Base-by-base conservation (phyloP, 306 rosid species). In the Dalbergia cochinchinensis region DNA sequence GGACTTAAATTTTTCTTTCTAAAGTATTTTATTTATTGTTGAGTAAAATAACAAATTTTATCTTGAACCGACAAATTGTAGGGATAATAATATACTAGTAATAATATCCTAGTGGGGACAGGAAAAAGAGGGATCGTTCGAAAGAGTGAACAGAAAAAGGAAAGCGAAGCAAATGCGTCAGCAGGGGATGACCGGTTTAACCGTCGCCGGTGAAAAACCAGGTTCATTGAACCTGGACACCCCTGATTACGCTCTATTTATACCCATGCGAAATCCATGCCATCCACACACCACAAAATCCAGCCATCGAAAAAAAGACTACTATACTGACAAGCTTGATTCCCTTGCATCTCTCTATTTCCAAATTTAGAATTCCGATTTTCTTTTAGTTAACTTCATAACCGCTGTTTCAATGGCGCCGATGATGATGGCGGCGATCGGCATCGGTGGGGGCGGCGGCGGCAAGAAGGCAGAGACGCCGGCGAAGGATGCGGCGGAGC, bases 181-280 rank as follows among this genome's bases (percentile, higher is more conserved):
- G 70, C 77, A 54, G 51, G 37, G 1, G 11, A 45, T 54, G 79
- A 83, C n/a, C 3, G 18, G 19, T 9, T 31, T 19, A 35, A 44
- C 26, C 1, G 18, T 4, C 0, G 7, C 4, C 47, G 5, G 58
- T 7, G 1, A 39, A 64, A 26, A 60, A 41, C 8, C 11, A 71
- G 83, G 67, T 86, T 83, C 85, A 80, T 50, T 86, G 89, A 83
- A 86, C 87, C 87, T 76, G 74, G 86, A 83, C 85, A 80, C 71
- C 60, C 55, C 4, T 9, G 65, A 71, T 71, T 20, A 1, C 0
- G 0, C 33, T 26, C 83, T 86, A 83, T 86, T 58, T 79, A 65
- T 80, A 76, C 51, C 59, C 19, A 57, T n/a, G 44, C 26, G 57
- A 50, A 50, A 50, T 4, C 16, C 57, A 50, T 50, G 57, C 57